phyloP scores from a whole-genome alignment of 1,284 basidiomycete species.

The Mycosarcoma maydis region DNA sequence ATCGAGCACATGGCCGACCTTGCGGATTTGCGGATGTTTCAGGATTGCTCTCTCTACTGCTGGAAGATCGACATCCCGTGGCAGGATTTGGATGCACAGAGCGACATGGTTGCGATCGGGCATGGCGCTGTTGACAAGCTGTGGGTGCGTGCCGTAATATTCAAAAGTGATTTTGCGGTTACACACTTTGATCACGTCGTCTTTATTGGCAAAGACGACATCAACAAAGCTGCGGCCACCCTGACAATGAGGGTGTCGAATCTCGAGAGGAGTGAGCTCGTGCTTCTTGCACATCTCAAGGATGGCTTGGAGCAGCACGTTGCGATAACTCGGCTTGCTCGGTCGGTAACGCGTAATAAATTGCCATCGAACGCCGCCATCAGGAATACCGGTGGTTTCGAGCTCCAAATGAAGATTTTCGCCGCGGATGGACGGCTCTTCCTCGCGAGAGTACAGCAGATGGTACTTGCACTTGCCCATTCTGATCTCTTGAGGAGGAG shows the following conservation, averaged over 20 bases:
- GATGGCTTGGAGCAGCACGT: constrained; percentile 32
- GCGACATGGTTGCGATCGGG: constrained; percentile 16
- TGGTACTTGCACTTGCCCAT: constrained; percentile 9
- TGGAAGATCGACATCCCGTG: constrained; percentile 3
- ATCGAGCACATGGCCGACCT: constrained; percentile 20
- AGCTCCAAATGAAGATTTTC: constrained; percentile 16
- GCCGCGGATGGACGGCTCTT: constrained; percentile 8
- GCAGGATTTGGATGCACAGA: constrained; percentile 31
- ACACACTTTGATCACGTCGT: constrained; percentile 28
- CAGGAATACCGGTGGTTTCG: constrained; percentile 17
- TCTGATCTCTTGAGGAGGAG: too few relatives aligned
- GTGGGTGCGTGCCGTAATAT: constrained; percentile 30
- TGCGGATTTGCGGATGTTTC: constrained; percentile 1
- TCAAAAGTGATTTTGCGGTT: constrained; percentile 21
- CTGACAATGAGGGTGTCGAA: constrained; percentile 12
- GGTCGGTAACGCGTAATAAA: constrained; percentile 18
- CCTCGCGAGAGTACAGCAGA: constrained; percentile 12
- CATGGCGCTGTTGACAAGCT: constrained; percentile 14
- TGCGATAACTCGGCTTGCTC: constrained; percentile 19
- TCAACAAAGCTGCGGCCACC: constrained; percentile 16
- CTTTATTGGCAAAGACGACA: constrained; percentile 22
- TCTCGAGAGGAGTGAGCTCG: constrained; percentile 25
- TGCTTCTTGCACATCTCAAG: constrained; percentile 29
- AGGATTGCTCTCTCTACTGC: neutral
- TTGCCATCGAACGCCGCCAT: constrained; percentile 31